Base-by-base conservation (phyloP, 1,284 basidiomycete species). In the Cryptococcus floricola region DNA sequence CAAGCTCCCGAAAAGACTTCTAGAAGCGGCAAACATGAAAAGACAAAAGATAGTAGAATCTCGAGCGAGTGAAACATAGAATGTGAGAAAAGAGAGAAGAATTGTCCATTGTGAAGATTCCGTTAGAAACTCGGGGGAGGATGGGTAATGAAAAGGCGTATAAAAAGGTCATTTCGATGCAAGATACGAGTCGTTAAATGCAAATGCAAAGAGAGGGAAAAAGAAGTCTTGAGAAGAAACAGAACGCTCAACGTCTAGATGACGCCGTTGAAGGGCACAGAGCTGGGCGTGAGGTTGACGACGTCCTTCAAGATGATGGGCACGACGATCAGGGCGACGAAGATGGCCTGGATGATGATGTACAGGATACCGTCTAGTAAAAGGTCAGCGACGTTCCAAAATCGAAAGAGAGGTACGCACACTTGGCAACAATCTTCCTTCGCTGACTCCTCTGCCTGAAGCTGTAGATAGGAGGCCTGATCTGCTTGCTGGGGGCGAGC, bases 391-490 rank as follows among this genome's bases (percentile, higher is more conserved):
- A 38, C 39, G 16, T 23, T 14, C 10, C 37, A 48, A 12, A 38
- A 25, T 45, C 34, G 39, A 27, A 34, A 16, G 19, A 9, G 14
- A 13, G n/a, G 4, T n/a, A 70, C 74, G 67, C 53, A 74, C 71
- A 79, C 59, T 73, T 75, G 66, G 73, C 68, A 12, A 93, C 89
- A 68, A 93, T 93, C 82, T 87, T 87, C 57, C 89, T 84, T 59
- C 92, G 85, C 74, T 90, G 88, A 70, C 85, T 84, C 77, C 87
- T 88, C 77, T 92, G 88, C 76, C 90, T 90, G 71, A 88, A 82
- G 52, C 88, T 89, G 78, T 91, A 98, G 69, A 98, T 82, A 5
- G 95, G 95, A 3, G 92, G 87, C 59, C 91, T 88, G 68, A 96
- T 95, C 78, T 95, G 90, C 71, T 90, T 72, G 58, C 68, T 89